Conservation (phyloP, 2,329 filamentous ascomycete species). For the Sphaerulina populicola region DNA sequence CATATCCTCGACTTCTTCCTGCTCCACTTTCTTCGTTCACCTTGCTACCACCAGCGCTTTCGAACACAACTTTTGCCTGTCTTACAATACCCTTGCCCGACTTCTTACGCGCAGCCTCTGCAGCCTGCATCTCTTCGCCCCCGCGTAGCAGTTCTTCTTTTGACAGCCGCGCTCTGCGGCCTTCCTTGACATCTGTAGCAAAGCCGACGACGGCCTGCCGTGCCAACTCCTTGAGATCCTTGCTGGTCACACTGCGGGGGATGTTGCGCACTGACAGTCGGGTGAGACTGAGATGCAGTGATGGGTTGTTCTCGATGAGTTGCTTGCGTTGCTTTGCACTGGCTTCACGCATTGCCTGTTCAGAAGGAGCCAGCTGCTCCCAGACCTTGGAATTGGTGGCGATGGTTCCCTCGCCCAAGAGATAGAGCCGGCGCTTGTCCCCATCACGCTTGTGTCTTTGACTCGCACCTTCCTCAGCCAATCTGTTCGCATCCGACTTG, state of each 20-base stretch:
- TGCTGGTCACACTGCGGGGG: constrained; percentile 71
- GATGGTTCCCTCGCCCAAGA: constrained; percentile 80
- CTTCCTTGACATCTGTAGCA: constrained; percentile 76
- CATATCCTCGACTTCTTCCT: constrained; percentile 83
- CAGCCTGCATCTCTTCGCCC: constrained; percentile 68
- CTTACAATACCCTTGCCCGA: constrained; percentile 82
- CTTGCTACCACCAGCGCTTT: constrained; percentile 77
- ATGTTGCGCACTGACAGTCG: constrained; percentile 88
- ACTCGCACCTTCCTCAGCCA: constrained; percentile 60
- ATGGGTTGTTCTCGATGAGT: constrained; percentile 83
- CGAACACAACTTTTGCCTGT: constrained; percentile 92
- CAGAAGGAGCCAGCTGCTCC: constrained; percentile 63
- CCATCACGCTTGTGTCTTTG: constrained; percentile 61
- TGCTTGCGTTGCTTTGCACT: constrained; percentile 81
- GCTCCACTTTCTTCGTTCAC: constrained; percentile 66
- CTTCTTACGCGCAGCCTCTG: constrained; percentile 68
- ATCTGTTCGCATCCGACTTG: constrained; percentile 66
- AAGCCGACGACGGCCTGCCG: constrained; percentile 91
- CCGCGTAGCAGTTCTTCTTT: constrained; percentile 80
- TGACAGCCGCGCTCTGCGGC: constrained; percentile 67
- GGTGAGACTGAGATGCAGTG: constrained; percentile 78
- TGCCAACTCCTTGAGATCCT: constrained; percentile 83
- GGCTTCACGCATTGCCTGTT: constrained; percentile 79
- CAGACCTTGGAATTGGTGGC: constrained; percentile 68
- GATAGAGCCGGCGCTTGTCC: constrained; percentile 83